Conservation (phyloP, 331 rosid genomes). For the Pyrus hybrid region DNA sequence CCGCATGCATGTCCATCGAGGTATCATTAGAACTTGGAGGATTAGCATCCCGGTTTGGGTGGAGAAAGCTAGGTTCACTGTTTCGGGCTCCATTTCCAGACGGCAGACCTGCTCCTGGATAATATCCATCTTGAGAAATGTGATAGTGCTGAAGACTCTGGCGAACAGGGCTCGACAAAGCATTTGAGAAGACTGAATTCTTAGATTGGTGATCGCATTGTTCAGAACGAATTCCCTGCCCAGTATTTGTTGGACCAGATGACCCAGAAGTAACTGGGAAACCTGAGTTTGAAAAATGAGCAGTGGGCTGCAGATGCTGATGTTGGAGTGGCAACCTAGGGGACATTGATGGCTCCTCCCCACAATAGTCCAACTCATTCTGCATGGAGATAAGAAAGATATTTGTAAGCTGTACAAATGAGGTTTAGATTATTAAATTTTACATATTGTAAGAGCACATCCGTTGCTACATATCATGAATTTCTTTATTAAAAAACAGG, state of each 20-base stretch:
- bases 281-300: constrained; percentile 34
- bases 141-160: constrained; percentile 71
- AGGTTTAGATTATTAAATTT: neutral
- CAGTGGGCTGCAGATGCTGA: constrained; percentile 45
- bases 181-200: constrained; percentile 68
- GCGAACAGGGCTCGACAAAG: constrained; percentile 68
- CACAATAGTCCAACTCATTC: constrained; percentile 70
- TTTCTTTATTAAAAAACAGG: too few species aligned
- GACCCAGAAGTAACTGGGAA: constrained; percentile 42
- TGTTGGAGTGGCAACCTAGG: constrained; percentile 51
- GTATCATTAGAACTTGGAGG: constrained; percentile 46
- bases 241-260: constrained; percentile 35
- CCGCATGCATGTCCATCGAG: constrained; percentile 85
- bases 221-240: constrained; percentile 55
- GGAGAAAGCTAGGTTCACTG: constrained; percentile 37
- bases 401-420: neutral
- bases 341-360: constrained; percentile 73
- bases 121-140: constrained; percentile 27
- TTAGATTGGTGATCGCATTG: constrained; percentile 53
- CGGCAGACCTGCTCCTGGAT: constrained; percentile 38
- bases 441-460: too few species aligned
- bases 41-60: constrained; percentile 45
- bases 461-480: too few species aligned
- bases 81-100: constrained; percentile 50
- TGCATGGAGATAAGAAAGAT: constrained; percentile 18